phyloP scores from a whole-genome alignment of 495 filamentous ascomycete species.

The Aspergillus sclerotiicarbonarius region DNA sequence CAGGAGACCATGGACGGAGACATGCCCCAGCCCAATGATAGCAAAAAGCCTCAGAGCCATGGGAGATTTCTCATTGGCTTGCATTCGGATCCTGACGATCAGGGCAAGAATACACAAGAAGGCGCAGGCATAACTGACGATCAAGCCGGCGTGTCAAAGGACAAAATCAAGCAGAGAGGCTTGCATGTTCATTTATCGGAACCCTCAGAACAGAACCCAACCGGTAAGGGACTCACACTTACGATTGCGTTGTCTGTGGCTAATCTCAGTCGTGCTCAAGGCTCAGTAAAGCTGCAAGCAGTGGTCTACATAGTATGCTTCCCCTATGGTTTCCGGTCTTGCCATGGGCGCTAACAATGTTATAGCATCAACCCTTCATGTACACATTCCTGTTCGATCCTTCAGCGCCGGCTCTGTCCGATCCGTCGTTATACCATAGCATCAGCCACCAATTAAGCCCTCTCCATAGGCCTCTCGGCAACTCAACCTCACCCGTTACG shows the following conservation, averaged over 20 bases:
- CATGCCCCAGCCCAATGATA: neutral
- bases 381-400: conserved; percentile 85
- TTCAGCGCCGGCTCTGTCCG: conserved; percentile 61
- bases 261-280: conserved; percentile 9
- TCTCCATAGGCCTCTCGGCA: conserved; percentile 67
- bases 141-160: conserved; percentile 26
- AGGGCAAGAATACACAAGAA: conserved; percentile 19
- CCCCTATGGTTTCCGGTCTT: neutral
- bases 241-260: neutral
- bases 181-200: conserved; percentile 43
- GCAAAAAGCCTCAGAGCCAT: conserved; percentile 8
- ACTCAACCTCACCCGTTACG: conserved; percentile 59
- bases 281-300: conserved; percentile 57
- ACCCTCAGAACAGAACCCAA: conserved; percentile 14
- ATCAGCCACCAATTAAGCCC: conserved; percentile 80
- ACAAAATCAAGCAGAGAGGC: conserved; percentile 48
- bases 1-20: neutral
- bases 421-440: conserved; percentile 70
- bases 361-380: conserved; percentile 76
- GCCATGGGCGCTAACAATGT: conserved; percentile 2
- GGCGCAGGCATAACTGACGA: conserved; percentile 25
- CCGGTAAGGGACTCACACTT: conserved; percentile 11
- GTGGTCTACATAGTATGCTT: conserved; percentile 63
- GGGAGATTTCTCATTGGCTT: conserved; percentile 75
- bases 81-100: conserved; percentile 56